Evolutionary conservation across 2,329 filamentous ascomycete species (phyloP).

Genomic region (Escovopsis weberi): DNA sequence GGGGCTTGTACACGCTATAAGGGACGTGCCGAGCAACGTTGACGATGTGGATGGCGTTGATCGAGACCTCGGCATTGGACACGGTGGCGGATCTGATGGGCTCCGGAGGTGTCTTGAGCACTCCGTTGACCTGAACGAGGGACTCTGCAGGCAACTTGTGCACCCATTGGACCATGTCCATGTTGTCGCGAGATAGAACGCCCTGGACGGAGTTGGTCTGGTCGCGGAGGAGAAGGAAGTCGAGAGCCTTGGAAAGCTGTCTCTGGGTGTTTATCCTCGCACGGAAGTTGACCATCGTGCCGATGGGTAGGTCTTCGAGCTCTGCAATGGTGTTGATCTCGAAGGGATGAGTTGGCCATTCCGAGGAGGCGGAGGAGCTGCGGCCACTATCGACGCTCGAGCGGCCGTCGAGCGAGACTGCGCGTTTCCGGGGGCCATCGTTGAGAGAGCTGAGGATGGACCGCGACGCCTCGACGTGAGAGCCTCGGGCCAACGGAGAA

Average conservation of each 20-base stretch:
- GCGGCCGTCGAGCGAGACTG: slow-evolving; percentile 9
- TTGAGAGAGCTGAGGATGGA: slow-evolving; percentile 14
- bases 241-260: slow-evolving; percentile 66
- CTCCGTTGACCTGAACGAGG: slow-evolving; percentile 62
- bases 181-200: slow-evolving; percentile 43
- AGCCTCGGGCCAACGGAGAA: slow-evolving; percentile 1
- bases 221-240: slow-evolving; percentile 77
- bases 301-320: slow-evolving; percentile 22
- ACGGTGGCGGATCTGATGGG: slow-evolving; percentile 62
- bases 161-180: slow-evolving; percentile 74
- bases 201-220: slow-evolving; percentile 74
- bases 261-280: slow-evolving; percentile 47
- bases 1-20: slow-evolving; percentile 45
- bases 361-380: slow-evolving; percentile 19
- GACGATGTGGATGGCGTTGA: slow-evolving; percentile 40
- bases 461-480: slow-evolving; percentile 10
- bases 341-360: slow-evolving; percentile 24
- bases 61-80: slow-evolving; percentile 60
- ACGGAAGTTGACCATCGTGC: slow-evolving; percentile 26
- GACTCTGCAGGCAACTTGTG: slow-evolving; percentile 69
- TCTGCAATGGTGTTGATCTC: slow-evolving; percentile 25
- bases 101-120: slow-evolving; percentile 58
- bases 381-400: slow-evolving; percentile 22
- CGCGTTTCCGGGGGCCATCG: slow-evolving; percentile 19
- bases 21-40: slow-evolving; percentile 34